A percentile compares a stretch with the other conserved stretches of the same genome.
Conservation (phyloP, 305 asterid species). For the Fraxinus xanthoxyloides region DNA sequence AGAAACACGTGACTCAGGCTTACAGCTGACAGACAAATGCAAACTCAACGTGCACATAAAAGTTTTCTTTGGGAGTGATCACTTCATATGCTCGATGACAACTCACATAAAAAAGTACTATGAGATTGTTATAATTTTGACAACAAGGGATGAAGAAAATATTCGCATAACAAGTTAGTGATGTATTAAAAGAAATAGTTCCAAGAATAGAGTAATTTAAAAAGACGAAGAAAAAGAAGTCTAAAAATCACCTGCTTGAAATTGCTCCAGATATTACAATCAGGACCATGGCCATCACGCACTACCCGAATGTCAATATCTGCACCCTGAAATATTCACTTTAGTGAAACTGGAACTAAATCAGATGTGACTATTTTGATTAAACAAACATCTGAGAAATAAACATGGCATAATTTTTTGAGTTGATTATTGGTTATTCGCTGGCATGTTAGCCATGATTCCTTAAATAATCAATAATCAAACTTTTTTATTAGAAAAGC, state of each 20-base stretch:
- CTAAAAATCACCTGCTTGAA: conserved; percentile 68
- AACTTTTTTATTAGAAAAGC: not conserved
- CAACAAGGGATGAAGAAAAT: not conserved
- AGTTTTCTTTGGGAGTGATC: not conserved
- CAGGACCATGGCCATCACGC: conserved; percentile 97
- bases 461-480: not conserved
- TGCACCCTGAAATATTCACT: conserved; percentile 75
- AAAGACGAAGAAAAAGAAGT: not conserved
- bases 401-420: not conserved
- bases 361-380: not conserved
- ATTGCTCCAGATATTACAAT: conserved; percentile 68
- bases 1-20: conserved; percentile 8
- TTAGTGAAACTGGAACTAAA: conserved; percentile 29
- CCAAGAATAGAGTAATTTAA: not conserved
- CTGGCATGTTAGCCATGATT: not conserved
- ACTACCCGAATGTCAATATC: conserved; percentile 96
- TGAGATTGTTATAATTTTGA: not conserved
- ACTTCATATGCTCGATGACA: not conserved
- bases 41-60: not conserved
- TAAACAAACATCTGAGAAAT: not conserved
- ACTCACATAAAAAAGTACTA: not conserved
- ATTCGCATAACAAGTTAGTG: not conserved
- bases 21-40: not conserved
- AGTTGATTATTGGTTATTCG: not conserved
- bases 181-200: not conserved